Evolutionary conservation across 495 filamentous ascomycete genomes (phyloP).

Genomic region (Penicillium nucicola): DNA sequence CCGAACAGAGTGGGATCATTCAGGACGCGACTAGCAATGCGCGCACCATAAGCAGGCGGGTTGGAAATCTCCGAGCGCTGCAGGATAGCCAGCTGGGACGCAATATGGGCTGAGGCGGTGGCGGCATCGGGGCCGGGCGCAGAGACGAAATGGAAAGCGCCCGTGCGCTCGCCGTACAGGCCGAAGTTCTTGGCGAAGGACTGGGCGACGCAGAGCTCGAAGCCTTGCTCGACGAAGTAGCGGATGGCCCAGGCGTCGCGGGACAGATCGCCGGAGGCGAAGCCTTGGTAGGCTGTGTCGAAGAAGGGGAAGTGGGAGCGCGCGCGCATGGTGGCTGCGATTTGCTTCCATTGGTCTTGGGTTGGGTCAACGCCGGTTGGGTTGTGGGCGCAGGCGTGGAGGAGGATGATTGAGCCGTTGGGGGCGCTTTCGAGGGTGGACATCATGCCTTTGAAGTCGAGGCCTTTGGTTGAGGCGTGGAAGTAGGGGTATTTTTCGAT

Average conservation of each 20-base stretch:
- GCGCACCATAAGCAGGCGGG: conserved; percentile 88
- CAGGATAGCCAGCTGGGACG: conserved; percentile 87
- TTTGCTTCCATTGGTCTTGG: conserved; percentile 86
- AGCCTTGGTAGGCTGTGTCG: conserved; percentile 97
- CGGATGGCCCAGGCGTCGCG: conserved; percentile 87
- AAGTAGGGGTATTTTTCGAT: conserved; percentile 93
- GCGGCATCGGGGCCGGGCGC: conserved; percentile 63
- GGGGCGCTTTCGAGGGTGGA: conserved; percentile 63
- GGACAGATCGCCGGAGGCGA: conserved; percentile 85
- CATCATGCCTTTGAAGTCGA: conserved; percentile 90
- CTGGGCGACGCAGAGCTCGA: conserved; percentile 94
- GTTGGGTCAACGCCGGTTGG: conserved; percentile 97
- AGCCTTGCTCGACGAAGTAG: conserved; percentile 90
- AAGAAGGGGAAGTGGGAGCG: conserved; percentile 97
- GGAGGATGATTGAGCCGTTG: conserved; percentile 76
- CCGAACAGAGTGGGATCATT: conserved; percentile 80
- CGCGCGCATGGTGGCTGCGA: conserved; percentile 68
- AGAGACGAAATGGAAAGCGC: conserved; percentile 94
- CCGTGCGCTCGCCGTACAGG: conserved; percentile 92
- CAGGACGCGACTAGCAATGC: conserved; percentile 76
- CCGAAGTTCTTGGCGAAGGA: conserved; percentile 99
- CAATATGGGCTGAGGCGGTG: conserved; percentile 61
- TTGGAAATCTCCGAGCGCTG: conserved; percentile 98
- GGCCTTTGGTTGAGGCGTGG: conserved; percentile 74
- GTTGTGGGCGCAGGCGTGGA: conserved; percentile 98